Percentiles rank a stretch among this genome's conserved stretches.
phyloP scores from a whole-genome alignment of 768 basidiomycete species.

The Sarcodon sp. region DNA sequence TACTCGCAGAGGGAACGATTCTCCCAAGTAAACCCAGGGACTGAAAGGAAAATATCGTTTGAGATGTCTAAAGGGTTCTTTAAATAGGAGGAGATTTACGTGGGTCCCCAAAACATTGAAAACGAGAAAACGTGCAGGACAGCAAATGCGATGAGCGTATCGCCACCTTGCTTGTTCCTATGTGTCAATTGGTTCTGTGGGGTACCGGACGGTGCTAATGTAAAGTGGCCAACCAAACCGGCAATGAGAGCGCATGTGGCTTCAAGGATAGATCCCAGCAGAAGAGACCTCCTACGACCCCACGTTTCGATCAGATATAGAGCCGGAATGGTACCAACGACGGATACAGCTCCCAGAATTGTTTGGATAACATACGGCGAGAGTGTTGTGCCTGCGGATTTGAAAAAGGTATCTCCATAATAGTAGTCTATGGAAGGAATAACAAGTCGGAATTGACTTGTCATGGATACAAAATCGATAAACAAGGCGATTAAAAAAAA shows the following conservation, averaged over 20 bases:
- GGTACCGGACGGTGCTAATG: conserved; percentile 41
- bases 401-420: conserved; percentile 68
- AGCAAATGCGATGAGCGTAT: conserved; percentile 61
- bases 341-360: conserved; percentile 64
- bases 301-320: conserved; percentile 58
- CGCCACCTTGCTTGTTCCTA: conserved; percentile 47
- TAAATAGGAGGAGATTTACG: conserved; percentile 23
- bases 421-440: conserved; percentile 40
- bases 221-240: conserved; percentile 60
- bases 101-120: conserved; percentile 68
- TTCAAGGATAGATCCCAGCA: conserved; percentile 50
- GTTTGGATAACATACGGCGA: conserved; percentile 65
- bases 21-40: conserved; percentile 59
- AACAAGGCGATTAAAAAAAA: not conserved
- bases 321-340: conserved; percentile 60
- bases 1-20: conserved; percentile 73
- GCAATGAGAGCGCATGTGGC: conserved; percentile 53
- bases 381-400: conserved; percentile 59
- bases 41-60: not conserved
- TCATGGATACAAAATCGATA: not conserved
- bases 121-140: conserved; percentile 66
- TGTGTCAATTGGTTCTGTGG: conserved; percentile 32
- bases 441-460: conserved; percentile 8
- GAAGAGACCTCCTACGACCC: conserved; percentile 64
- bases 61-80: not conserved